Evolutionary conservation across 2,329 filamentous ascomycete genomes (phyloP), one percentile per base, ranked within the genome.

Genomic region (Helminthosporium solani): DNA sequence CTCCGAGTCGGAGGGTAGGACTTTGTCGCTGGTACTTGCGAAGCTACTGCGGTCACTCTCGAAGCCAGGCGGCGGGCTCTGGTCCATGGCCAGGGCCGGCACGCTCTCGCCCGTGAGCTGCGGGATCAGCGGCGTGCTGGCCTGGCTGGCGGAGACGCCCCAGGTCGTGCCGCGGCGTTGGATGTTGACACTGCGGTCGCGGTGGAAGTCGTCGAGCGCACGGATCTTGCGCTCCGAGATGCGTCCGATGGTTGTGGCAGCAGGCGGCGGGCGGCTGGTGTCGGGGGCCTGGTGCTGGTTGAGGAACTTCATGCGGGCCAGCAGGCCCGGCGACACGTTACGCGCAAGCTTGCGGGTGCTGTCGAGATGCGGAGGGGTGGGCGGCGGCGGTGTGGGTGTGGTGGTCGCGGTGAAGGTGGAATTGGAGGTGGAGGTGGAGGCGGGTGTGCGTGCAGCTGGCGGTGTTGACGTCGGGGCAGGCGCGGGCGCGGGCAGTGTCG

Each of bases 211-310:
- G 72, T 90, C 86, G 59, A 90, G 79, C 61, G 83, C 78, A 56
- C 82, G 80, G 47, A 90, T 77, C 60, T 88, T 85, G 54, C 84
- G 77, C 68, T 88, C 83, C 58, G 86, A 78, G 44, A 90, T 82
- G 49, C 86, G 83, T 55, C 86, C 86, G 60, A 88, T 77, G 61
- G 73, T n/a, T n/a, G n/a, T 71, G 47, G 57, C 34, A 64, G 66
- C 33, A 19, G 45, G 36, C 7, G 47, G 39, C 20, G 46, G 47
- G 25, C 42, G 49, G 56, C 54, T 57, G 50, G 53, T 60, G 46
- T 67, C 66, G 54, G 58, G 60, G 47, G 62, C 61, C 47, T 63
- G 61, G 35, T 54, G 50, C 47, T 68, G 60, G 61, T 73, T 70
- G 46, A 76, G 65, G 45, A 70, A 70, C 44, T 69, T 68, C 61